Percentiles rank a stretch among this genome's conserved stretches.
Conservation (phyloP, 1,284 basidiomycete genomes). For the Leccinum fallax region DNA sequence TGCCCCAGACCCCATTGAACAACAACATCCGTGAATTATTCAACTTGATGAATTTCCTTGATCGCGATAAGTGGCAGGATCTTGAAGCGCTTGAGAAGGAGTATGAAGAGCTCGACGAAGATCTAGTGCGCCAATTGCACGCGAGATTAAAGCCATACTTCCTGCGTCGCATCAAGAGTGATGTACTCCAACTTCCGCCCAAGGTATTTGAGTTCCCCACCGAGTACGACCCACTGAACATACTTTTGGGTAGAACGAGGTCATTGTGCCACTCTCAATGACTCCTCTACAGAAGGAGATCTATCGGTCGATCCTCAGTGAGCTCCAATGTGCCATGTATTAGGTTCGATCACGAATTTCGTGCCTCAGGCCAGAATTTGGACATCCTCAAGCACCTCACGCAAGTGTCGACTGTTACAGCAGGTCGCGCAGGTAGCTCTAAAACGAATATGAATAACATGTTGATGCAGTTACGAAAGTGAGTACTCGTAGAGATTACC, state of each 20-base stretch:
- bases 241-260: slow-evolving; percentile 64
- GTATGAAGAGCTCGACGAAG: slow-evolving; percentile 77
- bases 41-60: slow-evolving; percentile 94
- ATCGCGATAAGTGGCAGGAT: slow-evolving; percentile 75
- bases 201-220: slow-evolving; percentile 56
- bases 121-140: slow-evolving; percentile 80
- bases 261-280: slow-evolving; percentile 92
- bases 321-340: not conserved
- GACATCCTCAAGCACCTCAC: slow-evolving; percentile 64
- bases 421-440: slow-evolving; percentile 37
- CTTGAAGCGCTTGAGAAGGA: slow-evolving; percentile 70
- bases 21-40: slow-evolving; percentile 96
- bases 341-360: slow-evolving; percentile 10
- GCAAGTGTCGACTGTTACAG: slow-evolving; percentile 39
- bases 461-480: slow-evolving; percentile 87
- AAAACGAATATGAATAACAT: slow-evolving; percentile 73
- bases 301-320: slow-evolving; percentile 83
- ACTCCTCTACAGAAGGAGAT: slow-evolving; percentile 87
- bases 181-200: slow-evolving; percentile 89
- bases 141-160: slow-evolving; percentile 85
- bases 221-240: slow-evolving; percentile 12
- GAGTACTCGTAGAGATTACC: slow-evolving; percentile 27
- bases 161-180: slow-evolving; percentile 88
- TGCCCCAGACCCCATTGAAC: slow-evolving; percentile 84
- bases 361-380: slow-evolving; percentile 61